Evolutionary conservation across 2,329 filamentous ascomycete genomes (phyloP), one percentile per base, ranked within the genome.

Genomic region (Myriosclerotinia scirpicola): DNA sequence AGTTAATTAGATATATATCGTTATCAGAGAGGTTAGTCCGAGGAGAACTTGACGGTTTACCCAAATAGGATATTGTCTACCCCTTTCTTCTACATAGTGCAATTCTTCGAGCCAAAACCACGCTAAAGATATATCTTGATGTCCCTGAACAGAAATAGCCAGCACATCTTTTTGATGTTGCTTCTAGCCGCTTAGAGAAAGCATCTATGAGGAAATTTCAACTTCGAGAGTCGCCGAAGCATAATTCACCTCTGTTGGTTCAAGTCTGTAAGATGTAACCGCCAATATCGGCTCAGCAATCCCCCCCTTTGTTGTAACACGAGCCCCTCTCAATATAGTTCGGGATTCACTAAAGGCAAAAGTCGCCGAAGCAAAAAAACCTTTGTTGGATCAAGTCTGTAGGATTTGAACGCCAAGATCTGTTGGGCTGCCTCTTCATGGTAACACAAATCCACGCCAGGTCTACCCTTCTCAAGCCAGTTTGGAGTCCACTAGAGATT

Each of bases 201-300:
- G 20, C 17, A 34, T 5, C 17, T 26, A 46, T 34, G 55, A 15
- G 7, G 3, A 30, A 20, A 17, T 30, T 30, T 53, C 26, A 53
- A 22, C 44, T 17, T 46, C 20, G 22, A 54, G 12, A 11, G 12
- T 46, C 30, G 26, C 56, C 42, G 56, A 34, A n/a, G 42, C 14
- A 30, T 15, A n/a, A 36, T 48, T 15, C 20, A 50, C 22, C 4
- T 50, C 9, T 50, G n/a, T 50, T 22, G 46, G n/a, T 22, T 26
- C 11, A 9, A 22, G 34, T 5, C 42, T 59, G 20, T 59, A 30
- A n/a, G 20, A 38, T 48, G 48, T 36, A 12, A 48, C 30, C 4
- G 20, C 56, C 56, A 60, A 50, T 30, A 46, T 50, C 30, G 20
- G 44, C n/a, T 60, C 44, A 30, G 56, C 42, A 40, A 46, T 34